These are phyloP conservation scores for Hibiscus trionum DNA, from an alignment of 345 rosid species.

Conservation along the genomic window DNA sequence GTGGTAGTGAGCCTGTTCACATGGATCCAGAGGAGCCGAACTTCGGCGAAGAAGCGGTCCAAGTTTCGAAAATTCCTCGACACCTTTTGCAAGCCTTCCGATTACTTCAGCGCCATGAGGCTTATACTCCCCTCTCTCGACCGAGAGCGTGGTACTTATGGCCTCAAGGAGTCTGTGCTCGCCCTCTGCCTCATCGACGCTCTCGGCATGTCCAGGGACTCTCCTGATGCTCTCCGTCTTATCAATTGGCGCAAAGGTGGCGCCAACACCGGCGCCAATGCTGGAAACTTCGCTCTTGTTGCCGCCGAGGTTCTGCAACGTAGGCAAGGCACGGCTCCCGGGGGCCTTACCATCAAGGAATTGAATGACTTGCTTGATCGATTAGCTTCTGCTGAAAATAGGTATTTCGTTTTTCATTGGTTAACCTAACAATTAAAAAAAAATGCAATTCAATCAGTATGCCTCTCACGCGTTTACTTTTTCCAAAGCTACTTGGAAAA, in stretches of 20 bases:
- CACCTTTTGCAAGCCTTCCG: constrained; percentile 27
- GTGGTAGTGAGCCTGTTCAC: constrained; percentile 73
- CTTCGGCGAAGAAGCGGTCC: constrained; percentile 65
- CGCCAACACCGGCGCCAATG: constrained; percentile 59
- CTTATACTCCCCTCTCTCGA: constrained; percentile 81
- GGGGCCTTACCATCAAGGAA: constrained; percentile 63
- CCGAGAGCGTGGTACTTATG: constrained; percentile 81
- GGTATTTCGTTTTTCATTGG: constrained; percentile 22
- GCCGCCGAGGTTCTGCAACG: constrained; percentile 63
- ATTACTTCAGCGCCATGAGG: constrained; percentile 37
- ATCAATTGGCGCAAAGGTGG: constrained; percentile 96
- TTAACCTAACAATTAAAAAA: background rate
- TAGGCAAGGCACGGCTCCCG: constrained; percentile 68
- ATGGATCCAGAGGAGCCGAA: constrained; percentile 78
- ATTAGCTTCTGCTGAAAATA: constrained; percentile 68
- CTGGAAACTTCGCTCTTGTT: constrained; percentile 75
- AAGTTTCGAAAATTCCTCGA: constrained; percentile 88
- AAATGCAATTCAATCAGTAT: background rate
- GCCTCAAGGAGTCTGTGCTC: constrained; percentile 90
- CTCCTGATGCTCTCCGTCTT: constrained; percentile 76
- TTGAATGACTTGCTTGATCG: constrained; percentile 75
- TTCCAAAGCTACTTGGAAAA: background rate
- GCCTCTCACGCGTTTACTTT: background rate
- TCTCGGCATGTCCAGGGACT: constrained; percentile 82
- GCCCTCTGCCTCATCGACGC: constrained; percentile 79